Evolutionary conservation across 2,329 filamentous ascomycete genomes (phyloP).

Genomic region (Dryadomyces sulphureus): DNA sequence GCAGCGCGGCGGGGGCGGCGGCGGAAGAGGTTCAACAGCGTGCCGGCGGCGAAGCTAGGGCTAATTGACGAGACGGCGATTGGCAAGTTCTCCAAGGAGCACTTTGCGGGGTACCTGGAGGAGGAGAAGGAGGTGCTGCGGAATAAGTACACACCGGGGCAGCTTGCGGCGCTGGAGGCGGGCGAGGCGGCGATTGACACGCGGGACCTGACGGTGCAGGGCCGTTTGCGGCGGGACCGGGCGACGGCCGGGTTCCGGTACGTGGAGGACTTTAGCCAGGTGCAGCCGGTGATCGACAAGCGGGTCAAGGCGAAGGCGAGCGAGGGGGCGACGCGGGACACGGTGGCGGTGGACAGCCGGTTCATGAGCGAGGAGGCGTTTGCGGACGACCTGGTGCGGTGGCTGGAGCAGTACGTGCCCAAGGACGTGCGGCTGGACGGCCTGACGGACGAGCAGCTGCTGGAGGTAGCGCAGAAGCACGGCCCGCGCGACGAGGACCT

Average conservation of each 20-base stretch:
- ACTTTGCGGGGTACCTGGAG: constrained; percentile 49
- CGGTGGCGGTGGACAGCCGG: constrained; percentile 29
- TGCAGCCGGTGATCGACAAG: constrained; percentile 67
- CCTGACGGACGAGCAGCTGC: constrained; percentile 12
- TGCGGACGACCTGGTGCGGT: constrained; percentile 37
- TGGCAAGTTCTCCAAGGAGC: constrained; percentile 27
- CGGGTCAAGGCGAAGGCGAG: constrained; percentile 30
- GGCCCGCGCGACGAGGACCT: constrained; percentile 16
- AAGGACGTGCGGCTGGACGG: constrained; percentile 14
- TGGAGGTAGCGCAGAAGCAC: constrained; percentile 16
- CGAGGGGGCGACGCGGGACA: background rate
- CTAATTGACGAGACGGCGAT: constrained; percentile 29
- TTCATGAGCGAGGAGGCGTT: constrained; percentile 51
- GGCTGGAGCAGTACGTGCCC: constrained; percentile 22
- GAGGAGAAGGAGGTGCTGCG: constrained; percentile 48
- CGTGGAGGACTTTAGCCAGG: constrained; percentile 66
- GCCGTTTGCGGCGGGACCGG: constrained; percentile 54
- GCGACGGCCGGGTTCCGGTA: constrained; percentile 50
- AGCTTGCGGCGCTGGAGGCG: constrained; percentile 67
- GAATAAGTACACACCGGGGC: constrained; percentile 61
- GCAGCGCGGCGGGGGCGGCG: constrained; percentile 26
- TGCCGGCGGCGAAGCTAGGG: constrained; percentile 37
- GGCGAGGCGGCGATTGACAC: constrained; percentile 65
- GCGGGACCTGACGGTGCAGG: constrained; percentile 60
- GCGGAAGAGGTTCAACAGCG: constrained; percentile 34